phyloP scores from a whole-genome alignment of 208 protist genomes.

The Leishmania tropica region DNA sequence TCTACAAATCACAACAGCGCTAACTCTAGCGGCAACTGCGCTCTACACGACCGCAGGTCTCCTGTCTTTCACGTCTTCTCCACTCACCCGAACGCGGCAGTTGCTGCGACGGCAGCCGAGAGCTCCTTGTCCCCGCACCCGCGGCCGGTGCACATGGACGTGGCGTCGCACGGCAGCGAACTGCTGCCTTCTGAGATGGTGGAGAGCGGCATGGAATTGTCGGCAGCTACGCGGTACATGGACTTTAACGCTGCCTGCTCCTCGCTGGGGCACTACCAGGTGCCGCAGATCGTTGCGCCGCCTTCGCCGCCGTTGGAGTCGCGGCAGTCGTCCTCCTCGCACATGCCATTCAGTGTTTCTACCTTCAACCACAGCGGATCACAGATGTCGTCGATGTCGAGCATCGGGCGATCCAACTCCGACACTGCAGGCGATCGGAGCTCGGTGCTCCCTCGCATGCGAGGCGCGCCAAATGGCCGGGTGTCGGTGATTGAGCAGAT shows the following conservation, averaged over 20 bases:
- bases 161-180: neutral
- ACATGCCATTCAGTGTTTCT: slow-evolving; percentile 4
- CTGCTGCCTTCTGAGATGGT: neutral
- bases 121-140: slow-evolving; percentile 8
- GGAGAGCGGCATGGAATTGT: neutral
- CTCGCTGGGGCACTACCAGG: neutral
- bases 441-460: slow-evolving; percentile 14
- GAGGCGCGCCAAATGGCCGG: neutral
- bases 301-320: slow-evolving; percentile 3
- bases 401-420: neutral
- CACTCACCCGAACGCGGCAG: slow-evolving; percentile 15
- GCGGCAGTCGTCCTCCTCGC: slow-evolving; percentile 1
- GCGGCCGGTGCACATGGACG: neutral
- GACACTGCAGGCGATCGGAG: neutral
- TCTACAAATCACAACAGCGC: neutral
- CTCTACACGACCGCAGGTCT: neutral
- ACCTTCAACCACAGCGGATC: neutral
- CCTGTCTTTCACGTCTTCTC: slow-evolving; percentile 32
- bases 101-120: neutral
- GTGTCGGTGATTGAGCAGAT: slow-evolving; percentile 6
- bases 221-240: neutral
- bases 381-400: slow-evolving; percentile 1
- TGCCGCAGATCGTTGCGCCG: neutral
- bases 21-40: neutral
- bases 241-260: neutral